A percentile compares a stretch with the other conserved stretches of the same genome.
These are phyloP conservation scores for Byssochlamys sp. DNA, from an alignment of 2,329 filamentous ascomycete genomes.

Conservation along the genomic window DNA sequence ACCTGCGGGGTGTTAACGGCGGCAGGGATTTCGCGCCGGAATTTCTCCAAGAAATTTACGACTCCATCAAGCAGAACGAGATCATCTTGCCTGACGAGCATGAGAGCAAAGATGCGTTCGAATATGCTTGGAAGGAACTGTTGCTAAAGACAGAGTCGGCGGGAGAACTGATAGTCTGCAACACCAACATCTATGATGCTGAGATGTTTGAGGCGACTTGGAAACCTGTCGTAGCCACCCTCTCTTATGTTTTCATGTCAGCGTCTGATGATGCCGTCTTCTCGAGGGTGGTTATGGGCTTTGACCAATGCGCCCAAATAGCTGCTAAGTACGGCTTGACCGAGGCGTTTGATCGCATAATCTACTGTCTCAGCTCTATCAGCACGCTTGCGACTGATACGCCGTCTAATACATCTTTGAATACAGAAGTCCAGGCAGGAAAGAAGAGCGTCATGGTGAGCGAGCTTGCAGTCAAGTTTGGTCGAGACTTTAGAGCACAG, in stretches of 20 bases:
- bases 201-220: conserved; percentile 97
- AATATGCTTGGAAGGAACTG: conserved; percentile 94
- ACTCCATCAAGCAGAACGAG: conserved; percentile 84
- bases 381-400: conserved; percentile 70
- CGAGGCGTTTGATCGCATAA: conserved; percentile 84
- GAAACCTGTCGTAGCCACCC: conserved; percentile 85
- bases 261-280: conserved; percentile 95
- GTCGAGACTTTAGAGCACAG: conserved; percentile 85
- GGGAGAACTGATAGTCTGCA: conserved; percentile 64
- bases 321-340: conserved; percentile 73
- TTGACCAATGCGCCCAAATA: conserved; percentile 90
- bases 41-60: conserved; percentile 76
- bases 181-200: conserved; percentile 90
- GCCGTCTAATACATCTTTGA: conserved; percentile 73
- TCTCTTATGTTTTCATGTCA: conserved; percentile 98
- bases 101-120: conserved; percentile 90
- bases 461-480: conserved; percentile 90
- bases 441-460: conserved; percentile 97
- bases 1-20: conserved; percentile 81
- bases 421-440: conserved; percentile 88
- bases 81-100: conserved; percentile 97
- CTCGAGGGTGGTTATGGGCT: conserved; percentile 82
- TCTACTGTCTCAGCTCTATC: conserved; percentile 82
- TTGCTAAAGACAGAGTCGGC: conserved; percentile 72
- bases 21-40: conserved; percentile 74